Evolutionary conservation across 176 grass and related monocot species (phyloP).

Genomic region (Phragmites australis): DNA sequence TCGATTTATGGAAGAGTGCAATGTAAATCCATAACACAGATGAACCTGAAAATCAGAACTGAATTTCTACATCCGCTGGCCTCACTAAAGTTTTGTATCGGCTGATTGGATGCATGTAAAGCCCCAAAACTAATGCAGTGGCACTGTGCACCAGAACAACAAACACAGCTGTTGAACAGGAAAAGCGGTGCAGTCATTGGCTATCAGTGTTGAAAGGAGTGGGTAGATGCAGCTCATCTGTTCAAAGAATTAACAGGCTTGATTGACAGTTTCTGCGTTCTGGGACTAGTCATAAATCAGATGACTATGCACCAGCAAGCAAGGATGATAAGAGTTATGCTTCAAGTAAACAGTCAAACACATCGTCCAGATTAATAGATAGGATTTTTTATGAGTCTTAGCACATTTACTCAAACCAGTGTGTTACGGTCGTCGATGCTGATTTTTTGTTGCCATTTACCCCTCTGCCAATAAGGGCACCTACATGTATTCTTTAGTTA

Average conservation of each 20-base stretch:
- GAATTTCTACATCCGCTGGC: background rate
- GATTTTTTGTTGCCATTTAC: slow-evolving; percentile 16
- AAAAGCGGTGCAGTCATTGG: background rate
- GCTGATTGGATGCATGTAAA: background rate
- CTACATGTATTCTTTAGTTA: slow-evolving; percentile 34
- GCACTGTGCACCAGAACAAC: background rate
- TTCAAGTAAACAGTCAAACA: background rate
- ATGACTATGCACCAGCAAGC: slow-evolving; percentile 16
- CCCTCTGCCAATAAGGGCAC: slow-evolving; percentile 43
- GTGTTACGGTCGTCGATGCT: slow-evolving; percentile 7
- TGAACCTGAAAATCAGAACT: slow-evolving; percentile 18
- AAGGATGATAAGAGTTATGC: background rate
- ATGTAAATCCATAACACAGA: slow-evolving; percentile 53
- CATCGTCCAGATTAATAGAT: slow-evolving; percentile 6
- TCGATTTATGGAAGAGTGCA: slow-evolving; percentile 83
- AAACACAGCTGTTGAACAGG: slow-evolving; percentile 15
- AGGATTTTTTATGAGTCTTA: background rate
- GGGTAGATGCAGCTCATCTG: slow-evolving; percentile 1
- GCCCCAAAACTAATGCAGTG: background rate
- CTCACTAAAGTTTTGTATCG: background rate
- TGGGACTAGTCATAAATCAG: background rate
- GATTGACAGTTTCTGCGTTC: background rate
- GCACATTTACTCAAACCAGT: background rate
- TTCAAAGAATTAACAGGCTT: slow-evolving; percentile 14
- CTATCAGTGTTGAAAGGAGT: background rate